These are phyloP conservation scores for Xylaria intraflava DNA, from an alignment of 495 filamentous ascomycete species.

Conservation along the genomic window DNA sequence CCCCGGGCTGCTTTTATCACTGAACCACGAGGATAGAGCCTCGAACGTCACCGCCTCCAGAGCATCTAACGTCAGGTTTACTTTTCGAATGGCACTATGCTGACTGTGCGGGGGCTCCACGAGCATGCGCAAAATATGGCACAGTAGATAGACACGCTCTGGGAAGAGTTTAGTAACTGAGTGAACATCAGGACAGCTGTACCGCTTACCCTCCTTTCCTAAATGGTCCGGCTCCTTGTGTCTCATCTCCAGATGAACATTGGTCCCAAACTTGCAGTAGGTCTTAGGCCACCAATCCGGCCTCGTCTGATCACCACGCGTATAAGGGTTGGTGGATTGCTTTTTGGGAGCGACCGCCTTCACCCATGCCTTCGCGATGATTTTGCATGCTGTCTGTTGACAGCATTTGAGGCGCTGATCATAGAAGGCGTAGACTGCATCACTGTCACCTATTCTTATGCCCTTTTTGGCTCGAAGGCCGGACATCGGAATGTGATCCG, in stretches of 20 bases:
- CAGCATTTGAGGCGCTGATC: conserved; percentile 56
- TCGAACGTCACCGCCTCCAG: conserved; percentile 44
- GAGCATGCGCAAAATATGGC: conserved; percentile 57
- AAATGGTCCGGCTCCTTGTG: conserved; percentile 87
- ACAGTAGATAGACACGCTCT: conserved; percentile 57
- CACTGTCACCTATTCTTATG: conserved; percentile 51
- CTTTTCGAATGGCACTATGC: conserved; percentile 30
- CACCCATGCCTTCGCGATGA: conserved; percentile 73
- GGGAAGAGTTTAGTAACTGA: neutral
- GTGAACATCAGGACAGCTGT: neutral
- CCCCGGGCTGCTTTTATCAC: conserved; percentile 33
- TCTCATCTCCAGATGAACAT: conserved; percentile 34
- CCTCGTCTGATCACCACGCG: conserved; percentile 54
- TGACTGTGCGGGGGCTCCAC: conserved; percentile 38
- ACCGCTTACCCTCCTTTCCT: conserved; percentile 59
- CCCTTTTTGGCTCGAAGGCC: conserved; percentile 17
- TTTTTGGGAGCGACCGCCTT: conserved; percentile 81
- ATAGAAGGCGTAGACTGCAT: conserved; percentile 57
- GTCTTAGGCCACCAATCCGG: conserved; percentile 81
- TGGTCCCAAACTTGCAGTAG: conserved; percentile 24
- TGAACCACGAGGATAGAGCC: conserved; percentile 38
- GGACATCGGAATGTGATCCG: conserved; percentile 1
- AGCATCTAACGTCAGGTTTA: conserved; percentile 35
- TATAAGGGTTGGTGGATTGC: conserved; percentile 78
- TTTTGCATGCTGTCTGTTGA: conserved; percentile 68